Base-by-base conservation (phyloP, 2,329 filamentous ascomycete genomes). In the Pseudocercospora fuligena region DNA sequence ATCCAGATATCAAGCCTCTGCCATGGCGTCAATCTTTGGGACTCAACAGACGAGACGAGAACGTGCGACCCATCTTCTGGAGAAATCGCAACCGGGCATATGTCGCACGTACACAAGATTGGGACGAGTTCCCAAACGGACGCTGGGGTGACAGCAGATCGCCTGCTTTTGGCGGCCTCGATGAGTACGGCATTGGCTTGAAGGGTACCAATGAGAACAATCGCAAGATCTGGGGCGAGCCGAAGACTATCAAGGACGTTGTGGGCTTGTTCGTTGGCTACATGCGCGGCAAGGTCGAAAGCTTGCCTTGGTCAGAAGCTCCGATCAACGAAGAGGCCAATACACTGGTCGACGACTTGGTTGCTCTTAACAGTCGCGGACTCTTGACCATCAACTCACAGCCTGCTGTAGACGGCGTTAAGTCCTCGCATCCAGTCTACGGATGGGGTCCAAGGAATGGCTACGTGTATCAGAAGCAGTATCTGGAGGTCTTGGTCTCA, bases 101-200 rank as follows among this genome's bases (percentile, higher is more conserved):
- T 75, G 90, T 99, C 63, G 89, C 93, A 64, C 92, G 95, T 63
- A 99, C 95, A 0, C 94, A 97, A 78, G 94, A 97, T 73, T 99
- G 95, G 95, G 95, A 99, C 75, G 95, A 99, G 79, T 99, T 97
- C 75, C 95, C 95, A 64, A 99, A 99, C 84, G 95, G 95, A 56
- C 91, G 95, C 80, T 99, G 95, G 95, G 96, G 95, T 81, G 95
- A 99, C 80, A 94, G 94, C 61, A 88, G 95, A 70, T 98, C 94
- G 66, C 95, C 95, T 68, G 95, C 95, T 60, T 99, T 97, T 76
- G 95, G 95, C 75, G 93, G 97, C 80, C 84, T 98, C 61, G 94
- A 98, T 80, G 90, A 93, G 8, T 98, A 99, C 76, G 94, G 94
- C 51, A 93, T 98, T 74, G 93, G 94, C 53, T 82, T 99, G 73